Conservation (phyloP, 1,284 basidiomycete genomes). For the Peniophora sp. region DNA sequence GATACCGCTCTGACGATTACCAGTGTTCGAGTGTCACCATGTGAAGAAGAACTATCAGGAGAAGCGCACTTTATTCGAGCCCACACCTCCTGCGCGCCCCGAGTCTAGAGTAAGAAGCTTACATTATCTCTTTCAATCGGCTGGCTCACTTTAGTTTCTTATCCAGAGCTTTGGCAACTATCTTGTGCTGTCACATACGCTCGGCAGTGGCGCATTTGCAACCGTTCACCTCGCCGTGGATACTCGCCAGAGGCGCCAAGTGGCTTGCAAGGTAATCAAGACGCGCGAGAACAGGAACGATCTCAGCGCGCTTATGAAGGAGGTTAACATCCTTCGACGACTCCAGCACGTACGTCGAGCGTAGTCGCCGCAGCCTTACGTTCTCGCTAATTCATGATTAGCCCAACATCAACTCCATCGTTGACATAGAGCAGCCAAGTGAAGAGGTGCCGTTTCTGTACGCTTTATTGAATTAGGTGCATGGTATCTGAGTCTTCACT, state of each 20-base stretch:
- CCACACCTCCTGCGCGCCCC: conserved; percentile 46
- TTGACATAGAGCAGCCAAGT: conserved; percentile 49
- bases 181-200: conserved; percentile 63
- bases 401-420: conserved; percentile 78
- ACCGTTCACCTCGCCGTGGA: conserved; percentile 73
- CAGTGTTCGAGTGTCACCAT: conserved; percentile 63
- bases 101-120: conserved; percentile 33
- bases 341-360: conserved; percentile 63
- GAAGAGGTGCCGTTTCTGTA: conserved; percentile 40
- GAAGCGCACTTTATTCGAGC: conserved; percentile 51
- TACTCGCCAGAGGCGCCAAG: conserved; percentile 53
- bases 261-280: conserved; percentile 77
- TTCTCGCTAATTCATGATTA: conserved; percentile 22
- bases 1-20: neutral
- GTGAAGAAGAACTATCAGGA: conserved; percentile 42
- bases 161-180: conserved; percentile 55
- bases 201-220: conserved; percentile 77
- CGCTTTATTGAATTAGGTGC: too few relatives aligned
- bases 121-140: conserved; percentile 1
- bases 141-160: conserved; percentile 1
- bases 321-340: conserved; percentile 63
- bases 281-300: conserved; percentile 44
- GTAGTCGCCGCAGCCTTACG: too few relatives aligned
- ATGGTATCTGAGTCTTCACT: too few relatives aligned
- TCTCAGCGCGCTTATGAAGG: conserved; percentile 59